Evolutionary conservation across 2,329 filamentous ascomycete species (phyloP), one percentile per base, ranked within the genome.

Genomic region (Calonectria henricotiae): DNA sequence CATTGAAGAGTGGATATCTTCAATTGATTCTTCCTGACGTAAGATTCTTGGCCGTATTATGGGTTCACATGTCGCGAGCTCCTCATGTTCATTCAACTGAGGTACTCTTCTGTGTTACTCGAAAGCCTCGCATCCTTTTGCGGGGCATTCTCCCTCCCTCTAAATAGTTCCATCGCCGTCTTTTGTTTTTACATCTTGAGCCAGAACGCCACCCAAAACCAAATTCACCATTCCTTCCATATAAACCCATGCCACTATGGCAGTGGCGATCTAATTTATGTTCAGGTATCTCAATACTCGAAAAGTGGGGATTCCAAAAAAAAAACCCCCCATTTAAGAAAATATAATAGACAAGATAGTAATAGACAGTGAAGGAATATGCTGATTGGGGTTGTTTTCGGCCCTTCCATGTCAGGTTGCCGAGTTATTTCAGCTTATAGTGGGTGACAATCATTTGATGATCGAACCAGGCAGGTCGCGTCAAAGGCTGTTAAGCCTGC

Each of bases 131-230:
- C 20, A 3, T 60, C 47, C 37, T 47, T 39, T 17, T 32, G 23
- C 20, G 41, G n/a, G 30, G 35, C 23, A 11, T 51, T 60, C 15
- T 60, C 61, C 55, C 27, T 30, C 27, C 7, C 27, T 30, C 27
- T 30, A 4, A 23, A 11, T n/a, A 17, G 30, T 17, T 25, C 17
- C 27, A 47, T 7, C 30, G 11, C 35, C 35, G 5, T 20, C 11
- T 25, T 63, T 30, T 30, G 20, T 30, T 30, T 47, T 35, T 60
- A 15, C 35, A 63, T 46, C 11, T 41, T 17, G 35, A 49, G 27
- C 64, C 68, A 17, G 49, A 67, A 70, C 68, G 63, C 68, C 68
- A 49, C 35, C 58, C 47, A 58, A 44, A 69, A 62, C 62, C 46
- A 23, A 12, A 41, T 62, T 44, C 32, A 62, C 32, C 32, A 17